Percentiles rank a stretch among this genome's conserved stretches.
phyloP scores from a whole-genome alignment of 495 filamentous ascomycete genomes.

The Xylaria telfairii region DNA sequence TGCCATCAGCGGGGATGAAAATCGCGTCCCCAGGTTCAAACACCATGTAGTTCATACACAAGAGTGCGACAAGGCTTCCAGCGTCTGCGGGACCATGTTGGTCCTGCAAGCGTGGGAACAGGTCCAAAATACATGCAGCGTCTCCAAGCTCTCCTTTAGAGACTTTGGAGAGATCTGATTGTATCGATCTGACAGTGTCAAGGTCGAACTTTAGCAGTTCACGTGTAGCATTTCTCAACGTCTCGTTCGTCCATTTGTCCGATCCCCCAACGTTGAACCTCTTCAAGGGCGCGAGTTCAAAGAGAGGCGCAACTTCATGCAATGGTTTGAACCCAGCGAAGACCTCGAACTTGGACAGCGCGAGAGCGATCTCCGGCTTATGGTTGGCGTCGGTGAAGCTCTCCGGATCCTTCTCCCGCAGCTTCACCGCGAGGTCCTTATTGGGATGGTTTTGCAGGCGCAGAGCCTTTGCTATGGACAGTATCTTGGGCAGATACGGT shows the following conservation, averaged over 20 bases:
- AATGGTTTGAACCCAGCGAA: slow-evolving; percentile 80
- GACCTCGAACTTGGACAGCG: slow-evolving; percentile 76
- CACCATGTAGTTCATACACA: slow-evolving; percentile 77
- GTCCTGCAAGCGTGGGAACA: slow-evolving; percentile 67
- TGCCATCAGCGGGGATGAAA: slow-evolving; percentile 78
- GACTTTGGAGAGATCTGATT: slow-evolving; percentile 55
- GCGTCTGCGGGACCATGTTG: slow-evolving; percentile 67
- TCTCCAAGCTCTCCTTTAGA: slow-evolving; percentile 57
- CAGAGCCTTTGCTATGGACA: slow-evolving; percentile 79
- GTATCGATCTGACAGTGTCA: slow-evolving; percentile 54
- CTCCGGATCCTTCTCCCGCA: slow-evolving; percentile 68
- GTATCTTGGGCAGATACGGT: slow-evolving; percentile 79
- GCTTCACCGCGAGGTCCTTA: slow-evolving; percentile 65
- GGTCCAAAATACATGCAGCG: slow-evolving; percentile 63
- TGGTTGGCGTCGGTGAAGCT: slow-evolving; percentile 77
- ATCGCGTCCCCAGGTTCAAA: slow-evolving; percentile 70
- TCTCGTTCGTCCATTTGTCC: slow-evolving; percentile 61
- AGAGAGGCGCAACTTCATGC: slow-evolving; percentile 62
- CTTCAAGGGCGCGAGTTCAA: slow-evolving; percentile 54
- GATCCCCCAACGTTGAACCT: slow-evolving; percentile 58
- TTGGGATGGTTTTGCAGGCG: slow-evolving; percentile 83
- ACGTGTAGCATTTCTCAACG: slow-evolving; percentile 64
- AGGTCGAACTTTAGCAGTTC: slow-evolving; percentile 62
- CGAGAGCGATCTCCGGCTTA: slow-evolving; percentile 84
- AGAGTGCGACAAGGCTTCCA: slow-evolving; percentile 68